phyloP scores from a whole-genome alignment of 768 basidiomycete species.

The Paxillus ammoniavirescens region DNA sequence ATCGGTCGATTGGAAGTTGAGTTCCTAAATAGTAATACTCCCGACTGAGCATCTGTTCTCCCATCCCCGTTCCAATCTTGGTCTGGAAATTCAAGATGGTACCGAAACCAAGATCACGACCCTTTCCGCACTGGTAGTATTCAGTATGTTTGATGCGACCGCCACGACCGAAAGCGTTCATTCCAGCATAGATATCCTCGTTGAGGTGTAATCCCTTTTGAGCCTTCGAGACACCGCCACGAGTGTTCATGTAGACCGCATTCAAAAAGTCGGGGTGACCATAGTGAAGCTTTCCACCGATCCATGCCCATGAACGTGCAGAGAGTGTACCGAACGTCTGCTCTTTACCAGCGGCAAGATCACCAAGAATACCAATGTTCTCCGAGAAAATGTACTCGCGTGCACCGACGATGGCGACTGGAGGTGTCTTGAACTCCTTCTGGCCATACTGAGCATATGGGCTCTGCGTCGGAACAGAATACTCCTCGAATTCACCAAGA shows the following conservation, averaged over 20 bases:
- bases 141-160: slow-evolving; percentile 99
- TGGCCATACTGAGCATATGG: slow-evolving; percentile 91
- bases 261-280: slow-evolving; percentile 99
- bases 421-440: slow-evolving; percentile 83
- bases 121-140: slow-evolving; percentile 99
- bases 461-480: slow-evolving; percentile 76
- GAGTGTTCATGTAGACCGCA: slow-evolving; percentile 95
- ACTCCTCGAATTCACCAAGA: slow-evolving; percentile 98
- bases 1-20: slow-evolving; percentile 95
- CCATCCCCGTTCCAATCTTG: slow-evolving; percentile 99
- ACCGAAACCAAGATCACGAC: slow-evolving; percentile 97
- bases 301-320: slow-evolving; percentile 95
- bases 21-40: slow-evolving; percentile 99
- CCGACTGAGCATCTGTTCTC: slow-evolving; percentile 98
- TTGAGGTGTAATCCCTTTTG: slow-evolving; percentile 99
- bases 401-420: slow-evolving; percentile 97
- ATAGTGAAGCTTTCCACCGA: slow-evolving; percentile 98
- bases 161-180: slow-evolving; percentile 96
- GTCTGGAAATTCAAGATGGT: slow-evolving; percentile 99
- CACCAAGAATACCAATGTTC: slow-evolving; percentile 98
- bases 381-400: slow-evolving; percentile 99
- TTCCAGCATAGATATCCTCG: slow-evolving; percentile 99
- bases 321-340: slow-evolving; percentile 98
- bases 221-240: slow-evolving; percentile 97
- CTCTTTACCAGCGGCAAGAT: slow-evolving; percentile 98